Base-by-base conservation (phyloP, 2,329 filamentous ascomycete species). In the Penicillium sp. region DNA sequence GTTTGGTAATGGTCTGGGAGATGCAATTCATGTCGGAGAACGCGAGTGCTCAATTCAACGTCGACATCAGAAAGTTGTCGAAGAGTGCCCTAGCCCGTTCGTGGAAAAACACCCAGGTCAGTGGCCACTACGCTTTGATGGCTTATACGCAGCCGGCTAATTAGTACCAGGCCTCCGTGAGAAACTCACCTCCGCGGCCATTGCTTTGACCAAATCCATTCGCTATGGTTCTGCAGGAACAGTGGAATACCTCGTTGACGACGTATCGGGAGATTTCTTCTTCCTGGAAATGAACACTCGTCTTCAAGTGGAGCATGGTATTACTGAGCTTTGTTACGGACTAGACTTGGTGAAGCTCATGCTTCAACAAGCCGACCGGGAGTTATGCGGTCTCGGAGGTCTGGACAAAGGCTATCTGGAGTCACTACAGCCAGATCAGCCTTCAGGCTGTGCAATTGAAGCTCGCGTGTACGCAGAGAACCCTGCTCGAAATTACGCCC, bases 161-260 rank as follows among this genome's bases (percentile, higher is more conserved):
- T 18, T 7, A 35, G 7, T 1, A 18, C n/a, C 5, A 46, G 44
- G 71, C 81, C 85, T 84, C 79, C 87, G 66, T 71, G 83, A 76
- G 81, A 85, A 70, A 82, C 83, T 84, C 13, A 72, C 77, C 1
- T 85, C 86, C 3, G 81, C 88, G 13, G 90, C 91, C 4, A 88
- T 95, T 5, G 83, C 85, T n/a, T 74, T 85, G 18, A 80, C 81
- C 0, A 76, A 79, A 60, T 79, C 76, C 0, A 77, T 82, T 55
- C 74, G 75, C 3, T 96, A 96, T 66, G 87, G 88, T n/a, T 90
- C 89, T 7, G 91, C 90, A 9, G 91, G 91, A 1, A 96, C 91
- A 0, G 88, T 96, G 21, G 91, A 96, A 74, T 96, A 92, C 68
- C 88, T 96, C 41, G 86, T 96, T 6, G 91, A 96, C 72, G 89